Evolutionary conservation across 1,284 basidiomycete genomes (phyloP).

Genomic region (Sutorius eximius): DNA sequence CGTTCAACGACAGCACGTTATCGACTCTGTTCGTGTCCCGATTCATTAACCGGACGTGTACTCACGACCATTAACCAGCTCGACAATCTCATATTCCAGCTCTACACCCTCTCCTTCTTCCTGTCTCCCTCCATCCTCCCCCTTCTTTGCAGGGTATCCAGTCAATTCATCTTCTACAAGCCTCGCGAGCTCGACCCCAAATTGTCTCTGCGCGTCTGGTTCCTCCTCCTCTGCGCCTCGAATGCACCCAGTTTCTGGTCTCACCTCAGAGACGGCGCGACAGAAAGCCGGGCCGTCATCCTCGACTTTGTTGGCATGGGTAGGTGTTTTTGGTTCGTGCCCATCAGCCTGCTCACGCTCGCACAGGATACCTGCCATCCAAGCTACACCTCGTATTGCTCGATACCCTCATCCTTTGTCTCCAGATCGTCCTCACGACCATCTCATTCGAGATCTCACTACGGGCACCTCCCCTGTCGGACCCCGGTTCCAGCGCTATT

Average conservation of each 20-base stretch:
- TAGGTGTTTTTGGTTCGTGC: constrained; percentile 37
- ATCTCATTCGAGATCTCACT: constrained; percentile 64
- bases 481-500: constrained; percentile 27
- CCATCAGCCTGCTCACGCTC: constrained; percentile 11
- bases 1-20: constrained; percentile 74
- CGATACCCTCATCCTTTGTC: constrained; percentile 62
- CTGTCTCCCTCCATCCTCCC: constrained; percentile 64
- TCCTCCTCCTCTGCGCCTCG: constrained; percentile 54
- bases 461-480: constrained; percentile 32
- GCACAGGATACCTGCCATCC: constrained; percentile 58
- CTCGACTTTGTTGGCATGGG: constrained; percentile 78
- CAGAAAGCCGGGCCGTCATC: constrained; percentile 57
- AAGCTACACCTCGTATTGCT: constrained; percentile 61
- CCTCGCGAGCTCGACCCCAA: constrained; percentile 62
- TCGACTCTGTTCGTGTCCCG: constrained; percentile 58
- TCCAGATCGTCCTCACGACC: constrained; percentile 62
- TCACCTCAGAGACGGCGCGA: constrained; percentile 51
- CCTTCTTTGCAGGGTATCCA: constrained; percentile 51
- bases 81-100: constrained; percentile 66
- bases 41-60: neutral
- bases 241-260: constrained; percentile 61
- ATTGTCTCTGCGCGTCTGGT: constrained; percentile 64
- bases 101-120: constrained; percentile 73
- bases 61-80: constrained; percentile 46
- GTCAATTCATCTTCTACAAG: constrained; percentile 64